A percentile compares a stretch with the other conserved stretches of the same genome.
These are phyloP conservation scores for Austroboletus sp. DNA, from an alignment of 1,284 basidiomycete species.

Conservation along the genomic window DNA sequence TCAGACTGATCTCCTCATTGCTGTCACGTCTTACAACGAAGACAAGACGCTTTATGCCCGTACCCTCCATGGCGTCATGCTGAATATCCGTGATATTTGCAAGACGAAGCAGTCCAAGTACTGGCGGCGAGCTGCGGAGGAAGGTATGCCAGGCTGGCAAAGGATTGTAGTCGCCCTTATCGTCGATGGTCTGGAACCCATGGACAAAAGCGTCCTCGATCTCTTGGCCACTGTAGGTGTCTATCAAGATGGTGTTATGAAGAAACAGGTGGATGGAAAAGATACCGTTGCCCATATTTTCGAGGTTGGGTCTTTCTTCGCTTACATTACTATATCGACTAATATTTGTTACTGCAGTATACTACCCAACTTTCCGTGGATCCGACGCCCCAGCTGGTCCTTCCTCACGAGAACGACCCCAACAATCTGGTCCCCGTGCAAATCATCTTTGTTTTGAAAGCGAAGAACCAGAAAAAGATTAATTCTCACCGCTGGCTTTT, in stretches of 20 bases:
- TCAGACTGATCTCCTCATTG: constrained; percentile 89
- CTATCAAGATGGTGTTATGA: constrained; percentile 94
- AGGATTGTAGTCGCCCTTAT: constrained; percentile 87
- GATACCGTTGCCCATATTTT: constrained; percentile 89
- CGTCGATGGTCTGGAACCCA: constrained; percentile 89
- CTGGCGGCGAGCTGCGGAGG: constrained; percentile 80
- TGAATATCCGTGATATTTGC: constrained; percentile 97
- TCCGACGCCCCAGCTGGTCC: constrained; percentile 79
- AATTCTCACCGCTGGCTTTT: constrained; percentile 97
- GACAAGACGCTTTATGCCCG: constrained; percentile 92
- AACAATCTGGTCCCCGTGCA: constrained; percentile 93
- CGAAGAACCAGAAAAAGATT: constrained; percentile 97
- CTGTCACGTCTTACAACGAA: constrained; percentile 84
- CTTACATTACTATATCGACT: constrained; percentile 1
- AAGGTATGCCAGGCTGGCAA: constrained; percentile 87
- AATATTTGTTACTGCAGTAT: constrained; percentile 47
- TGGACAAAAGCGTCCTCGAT: constrained; percentile 93
- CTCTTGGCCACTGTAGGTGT: constrained; percentile 82
- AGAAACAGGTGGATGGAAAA: constrained; percentile 88
- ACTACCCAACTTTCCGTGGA: constrained; percentile 91
- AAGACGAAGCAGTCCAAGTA: constrained; percentile 94
- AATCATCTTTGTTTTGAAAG: constrained; percentile 91
- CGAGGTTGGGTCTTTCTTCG: constrained; percentile 48
- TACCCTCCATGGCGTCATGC: constrained; percentile 91
- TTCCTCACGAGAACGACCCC: constrained; percentile 81